A percentile compares a stretch with the other conserved stretches of the same genome.
Evolutionary conservation across 176 grass and related monocot genomes (phyloP).

Genomic region (Oryza meridionalis): DNA sequence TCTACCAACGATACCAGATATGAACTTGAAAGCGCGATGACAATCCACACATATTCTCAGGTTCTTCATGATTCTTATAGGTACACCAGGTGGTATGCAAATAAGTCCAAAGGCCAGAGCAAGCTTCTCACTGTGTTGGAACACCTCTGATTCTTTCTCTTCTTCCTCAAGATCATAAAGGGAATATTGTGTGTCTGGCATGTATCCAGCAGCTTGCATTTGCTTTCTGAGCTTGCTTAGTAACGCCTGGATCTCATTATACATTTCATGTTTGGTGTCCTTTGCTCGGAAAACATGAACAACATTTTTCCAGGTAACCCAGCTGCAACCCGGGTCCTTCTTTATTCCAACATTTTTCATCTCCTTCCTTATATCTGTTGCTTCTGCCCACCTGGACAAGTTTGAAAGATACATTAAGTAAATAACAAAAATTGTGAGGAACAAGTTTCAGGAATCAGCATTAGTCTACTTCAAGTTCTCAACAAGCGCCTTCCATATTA

Average conservation of each 20-base stretch:
- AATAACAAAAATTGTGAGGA: background rate
- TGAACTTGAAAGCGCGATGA: slow-evolving; percentile 73
- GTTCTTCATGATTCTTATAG: slow-evolving; percentile 87
- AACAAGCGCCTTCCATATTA: background rate
- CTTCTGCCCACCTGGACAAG: slow-evolving; percentile 74
- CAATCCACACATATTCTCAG: slow-evolving; percentile 80
- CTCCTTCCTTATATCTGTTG: slow-evolving; percentile 69
- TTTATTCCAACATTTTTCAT: slow-evolving; percentile 76
- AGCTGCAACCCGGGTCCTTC: slow-evolving; percentile 82
- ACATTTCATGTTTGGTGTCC: slow-evolving; percentile 75
- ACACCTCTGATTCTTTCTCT: slow-evolving; percentile 88
- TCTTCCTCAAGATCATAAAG: slow-evolving; percentile 89
- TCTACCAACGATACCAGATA: slow-evolving; percentile 74
- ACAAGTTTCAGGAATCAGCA: background rate
- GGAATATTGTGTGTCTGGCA: slow-evolving; percentile 64
- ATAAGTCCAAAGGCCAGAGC: slow-evolving; percentile 84
- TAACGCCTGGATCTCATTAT: slow-evolving; percentile 65
- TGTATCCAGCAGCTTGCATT: slow-evolving; percentile 77
- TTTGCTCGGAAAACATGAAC: slow-evolving; percentile 88
- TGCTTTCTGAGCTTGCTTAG: slow-evolving; percentile 58
- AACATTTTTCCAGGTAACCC: slow-evolving; percentile 82
- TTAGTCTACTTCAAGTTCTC: background rate
- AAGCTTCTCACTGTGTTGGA: slow-evolving; percentile 90
- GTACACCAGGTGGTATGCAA: slow-evolving; percentile 60
- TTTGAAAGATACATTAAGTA: slow-evolving; percentile 19